Conservation (phyloP, 73 alveolate genomes). For the Paramecium sonneborni region DNA sequence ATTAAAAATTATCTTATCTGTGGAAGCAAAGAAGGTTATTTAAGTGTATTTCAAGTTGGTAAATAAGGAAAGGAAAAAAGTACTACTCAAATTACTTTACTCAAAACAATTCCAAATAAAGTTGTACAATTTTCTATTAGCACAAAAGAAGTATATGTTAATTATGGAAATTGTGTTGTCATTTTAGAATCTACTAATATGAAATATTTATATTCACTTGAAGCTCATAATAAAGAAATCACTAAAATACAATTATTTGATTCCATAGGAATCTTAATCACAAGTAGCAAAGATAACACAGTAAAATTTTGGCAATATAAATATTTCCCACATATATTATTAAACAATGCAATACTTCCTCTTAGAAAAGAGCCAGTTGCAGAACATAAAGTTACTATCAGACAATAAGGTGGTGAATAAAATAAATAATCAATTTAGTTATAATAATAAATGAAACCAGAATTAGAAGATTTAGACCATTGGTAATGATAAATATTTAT, state of each 20-base stretch:
- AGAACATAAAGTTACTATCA: neutral
- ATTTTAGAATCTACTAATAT: neutral
- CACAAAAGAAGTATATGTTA: neutral
- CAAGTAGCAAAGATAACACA: neutral
- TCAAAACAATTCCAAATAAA: neutral
- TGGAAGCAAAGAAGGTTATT: neutral
- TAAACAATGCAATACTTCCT: neutral
- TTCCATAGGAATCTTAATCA: constrained; percentile 1
- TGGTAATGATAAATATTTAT: constrained; percentile 31
- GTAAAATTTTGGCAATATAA: constrained; percentile 45
- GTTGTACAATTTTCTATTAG: neutral
- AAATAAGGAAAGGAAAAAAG: neutral
- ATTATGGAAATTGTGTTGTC: neutral
- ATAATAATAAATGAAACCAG: constrained; percentile 23
- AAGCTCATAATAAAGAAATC: constrained; percentile 41
- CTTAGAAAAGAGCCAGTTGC: neutral
- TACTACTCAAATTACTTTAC: neutral
- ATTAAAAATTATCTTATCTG: neutral
- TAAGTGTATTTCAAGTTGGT: constrained; percentile 13
- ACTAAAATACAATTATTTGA: constrained; percentile 19
- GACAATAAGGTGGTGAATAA: neutral
- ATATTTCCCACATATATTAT: neutral
- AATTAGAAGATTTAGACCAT: constrained; percentile 49
- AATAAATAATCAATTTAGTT: neutral
- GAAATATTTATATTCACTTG: constrained; percentile 13